Evolutionary conservation across 495 filamentous ascomycete species (phyloP).

Genomic region (Neurospora hispaniola): DNA sequence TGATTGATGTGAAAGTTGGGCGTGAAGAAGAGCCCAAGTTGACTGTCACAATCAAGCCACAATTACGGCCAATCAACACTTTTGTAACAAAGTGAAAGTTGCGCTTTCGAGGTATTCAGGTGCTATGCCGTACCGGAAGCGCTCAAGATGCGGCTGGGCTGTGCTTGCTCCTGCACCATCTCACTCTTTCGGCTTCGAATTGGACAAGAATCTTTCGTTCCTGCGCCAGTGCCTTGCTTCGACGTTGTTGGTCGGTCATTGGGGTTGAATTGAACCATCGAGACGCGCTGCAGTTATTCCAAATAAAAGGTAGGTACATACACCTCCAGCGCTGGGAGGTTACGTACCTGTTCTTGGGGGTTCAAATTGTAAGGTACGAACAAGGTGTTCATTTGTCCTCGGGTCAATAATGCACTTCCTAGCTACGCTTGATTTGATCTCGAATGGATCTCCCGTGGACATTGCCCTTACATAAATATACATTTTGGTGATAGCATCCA

Average conservation of each 20-base stretch:
- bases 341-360: neutral
- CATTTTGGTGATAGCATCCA: neutral
- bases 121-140: neutral
- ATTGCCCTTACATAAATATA: neutral
- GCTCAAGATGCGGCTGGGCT: neutral
- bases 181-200: neutral
- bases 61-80: neutral
- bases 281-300: neutral
- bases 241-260: neutral
- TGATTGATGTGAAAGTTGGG: neutral
- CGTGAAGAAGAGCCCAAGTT: neutral
- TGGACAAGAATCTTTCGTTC: neutral
- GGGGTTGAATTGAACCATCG: neutral
- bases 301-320: neutral
- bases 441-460: neutral
- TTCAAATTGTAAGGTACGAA: neutral
- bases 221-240: neutral
- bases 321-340: neutral
- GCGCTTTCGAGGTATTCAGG: neutral
- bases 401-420: neutral
- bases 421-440: neutral
- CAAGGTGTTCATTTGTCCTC: neutral
- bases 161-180: neutral
- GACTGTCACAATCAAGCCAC: neutral
- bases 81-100: neutral